Percentiles rank a stretch among this genome's conserved stretches.
Conservation (phyloP, 2,329 filamentous ascomycete species). For the Fusarium buxicola region DNA sequence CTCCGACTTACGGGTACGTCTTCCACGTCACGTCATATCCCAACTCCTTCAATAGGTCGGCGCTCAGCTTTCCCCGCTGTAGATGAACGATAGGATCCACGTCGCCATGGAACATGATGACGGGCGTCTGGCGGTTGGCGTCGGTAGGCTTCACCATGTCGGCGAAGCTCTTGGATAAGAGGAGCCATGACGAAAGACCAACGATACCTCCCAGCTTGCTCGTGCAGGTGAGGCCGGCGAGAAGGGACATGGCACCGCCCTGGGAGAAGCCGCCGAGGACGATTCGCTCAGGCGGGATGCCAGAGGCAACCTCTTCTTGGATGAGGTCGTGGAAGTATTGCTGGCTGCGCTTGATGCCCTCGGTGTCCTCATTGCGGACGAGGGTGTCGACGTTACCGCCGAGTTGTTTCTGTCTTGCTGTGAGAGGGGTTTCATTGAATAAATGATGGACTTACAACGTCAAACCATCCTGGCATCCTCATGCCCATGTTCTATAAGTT, state of each 20-base stretch:
- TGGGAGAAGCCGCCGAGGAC: slow-evolving; percentile 88
- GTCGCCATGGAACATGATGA: slow-evolving; percentile 92
- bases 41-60: slow-evolving; percentile 72
- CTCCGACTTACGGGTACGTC: slow-evolving; percentile 73
- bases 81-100: slow-evolving; percentile 78
- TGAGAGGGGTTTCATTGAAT: slow-evolving; percentile 4
- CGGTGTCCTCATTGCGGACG: slow-evolving; percentile 68
- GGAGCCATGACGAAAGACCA: slow-evolving; percentile 83
- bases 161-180: slow-evolving; percentile 66
- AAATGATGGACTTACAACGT: slow-evolving; percentile 67
- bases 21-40: slow-evolving; percentile 82
- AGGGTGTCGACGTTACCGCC: slow-evolving; percentile 50
- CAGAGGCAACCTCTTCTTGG: slow-evolving; percentile 80
- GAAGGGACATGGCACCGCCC: slow-evolving; percentile 87
- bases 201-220: slow-evolving; percentile 89
- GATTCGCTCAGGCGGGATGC: slow-evolving; percentile 85
- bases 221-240: slow-evolving; percentile 79
- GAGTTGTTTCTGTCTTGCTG: slow-evolving; percentile 47
- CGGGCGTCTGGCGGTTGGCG: slow-evolving; percentile 75
- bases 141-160: slow-evolving; percentile 54
- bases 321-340: slow-evolving; percentile 84
- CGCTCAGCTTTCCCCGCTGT: slow-evolving; percentile 75
- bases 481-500: slow-evolving; percentile 44
- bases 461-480: slow-evolving; percentile 88
- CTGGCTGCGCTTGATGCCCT: slow-evolving; percentile 78